These are phyloP conservation scores for Peronospora belbahrii DNA, from an alignment of 352 stramenopile genomes.

Conservation along the genomic window DNA sequence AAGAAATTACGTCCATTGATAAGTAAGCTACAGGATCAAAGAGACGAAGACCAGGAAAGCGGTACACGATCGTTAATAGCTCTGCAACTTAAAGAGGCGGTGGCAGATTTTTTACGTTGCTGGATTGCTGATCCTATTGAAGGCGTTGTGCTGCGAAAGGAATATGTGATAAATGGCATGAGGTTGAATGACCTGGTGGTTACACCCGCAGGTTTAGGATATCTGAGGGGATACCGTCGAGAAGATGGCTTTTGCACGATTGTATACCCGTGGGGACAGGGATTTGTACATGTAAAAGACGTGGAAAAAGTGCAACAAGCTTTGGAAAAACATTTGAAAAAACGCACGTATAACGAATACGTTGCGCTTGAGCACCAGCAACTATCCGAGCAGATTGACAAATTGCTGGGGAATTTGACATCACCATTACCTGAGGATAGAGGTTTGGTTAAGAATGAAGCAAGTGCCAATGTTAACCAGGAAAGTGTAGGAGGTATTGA, in stretches of 20 bases:
- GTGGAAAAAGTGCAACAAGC: constrained; percentile 40
- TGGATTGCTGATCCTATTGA: constrained; percentile 69
- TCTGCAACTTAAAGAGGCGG: constrained; percentile 59
- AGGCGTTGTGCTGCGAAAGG: constrained; percentile 56
- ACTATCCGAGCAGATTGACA: constrained; percentile 2
- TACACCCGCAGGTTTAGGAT: constrained; percentile 51
- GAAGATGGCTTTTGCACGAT: constrained; percentile 61
- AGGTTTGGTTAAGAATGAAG: background rate
- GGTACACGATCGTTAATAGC: constrained; percentile 28
- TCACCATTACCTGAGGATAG: background rate
- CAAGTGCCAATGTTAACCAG: background rate
- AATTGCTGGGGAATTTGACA: background rate
- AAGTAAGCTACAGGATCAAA: constrained; percentile 7
- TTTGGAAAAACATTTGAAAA: constrained; percentile 32
- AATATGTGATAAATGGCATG: constrained; percentile 58
- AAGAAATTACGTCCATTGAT: constrained; percentile 24
- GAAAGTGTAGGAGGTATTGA: background rate
- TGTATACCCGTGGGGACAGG: constrained; percentile 66
- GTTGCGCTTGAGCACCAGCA: constrained; percentile 34
- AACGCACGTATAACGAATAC: constrained; percentile 43
- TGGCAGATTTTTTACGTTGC: constrained; percentile 54
- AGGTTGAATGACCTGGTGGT: constrained; percentile 55
- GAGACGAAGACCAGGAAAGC: constrained; percentile 1
- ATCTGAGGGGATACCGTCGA: constrained; percentile 47
- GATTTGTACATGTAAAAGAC: constrained; percentile 52